phyloP scores from a whole-genome alignment of 345 rosid genomes.

The Hibiscus mutabilis region DNA sequence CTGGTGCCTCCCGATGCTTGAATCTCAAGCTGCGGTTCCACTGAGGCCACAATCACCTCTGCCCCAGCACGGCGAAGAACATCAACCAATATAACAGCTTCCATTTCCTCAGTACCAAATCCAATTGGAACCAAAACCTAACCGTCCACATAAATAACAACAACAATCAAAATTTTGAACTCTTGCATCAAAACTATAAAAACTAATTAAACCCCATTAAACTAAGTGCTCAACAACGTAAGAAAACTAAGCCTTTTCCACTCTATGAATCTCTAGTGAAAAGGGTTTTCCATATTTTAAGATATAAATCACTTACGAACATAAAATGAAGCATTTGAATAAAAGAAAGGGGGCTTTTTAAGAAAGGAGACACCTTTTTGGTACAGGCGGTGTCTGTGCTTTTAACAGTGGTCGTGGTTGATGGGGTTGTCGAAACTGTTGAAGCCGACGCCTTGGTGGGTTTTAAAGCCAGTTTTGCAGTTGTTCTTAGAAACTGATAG shows the following conservation, averaged over 20 bases:
- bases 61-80: constrained; percentile 93
- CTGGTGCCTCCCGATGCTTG: constrained; percentile 67
- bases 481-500: constrained; percentile 15
- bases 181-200: background rate
- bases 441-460: constrained; percentile 19
- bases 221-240: background rate
- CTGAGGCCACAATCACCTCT: constrained; percentile 75
- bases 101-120: constrained; percentile 89
- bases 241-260: background rate
- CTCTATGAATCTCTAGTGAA: background rate
- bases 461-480: constrained; percentile 17
- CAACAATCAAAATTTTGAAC: background rate
- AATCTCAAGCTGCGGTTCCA: constrained; percentile 75
- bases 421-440: constrained; percentile 12
- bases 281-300: background rate
- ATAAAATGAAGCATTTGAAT: background rate
- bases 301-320: background rate
- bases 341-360: constrained; percentile 1
- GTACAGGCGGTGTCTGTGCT: constrained; percentile 16
- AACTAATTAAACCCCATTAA: background rate
- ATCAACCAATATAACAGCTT: constrained; percentile 70
- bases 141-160: constrained; percentile 12
- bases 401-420: constrained; percentile 1
- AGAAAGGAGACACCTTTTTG: constrained; percentile 45
- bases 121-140: constrained; percentile 89